Percentiles rank a stretch among this genome's conserved stretches.
Evolutionary conservation across 2,329 filamentous ascomycete species (phyloP).

Genomic region (Penicillium fuscoglaucum): DNA sequence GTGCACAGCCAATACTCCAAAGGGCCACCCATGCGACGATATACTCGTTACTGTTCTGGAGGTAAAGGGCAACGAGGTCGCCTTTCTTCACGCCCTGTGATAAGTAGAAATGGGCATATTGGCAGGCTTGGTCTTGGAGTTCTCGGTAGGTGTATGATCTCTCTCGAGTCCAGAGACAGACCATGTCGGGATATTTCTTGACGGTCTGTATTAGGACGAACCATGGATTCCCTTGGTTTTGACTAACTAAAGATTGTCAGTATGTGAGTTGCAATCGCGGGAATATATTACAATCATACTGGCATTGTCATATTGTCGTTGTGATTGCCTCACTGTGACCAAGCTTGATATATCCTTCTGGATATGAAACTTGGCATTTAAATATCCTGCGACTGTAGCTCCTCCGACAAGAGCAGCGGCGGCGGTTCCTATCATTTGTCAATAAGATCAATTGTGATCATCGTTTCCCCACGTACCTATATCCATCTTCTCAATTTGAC

Average conservation of each 20-base stretch:
- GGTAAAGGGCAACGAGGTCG: slow-evolving; percentile 65
- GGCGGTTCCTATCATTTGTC: slow-evolving; percentile 21
- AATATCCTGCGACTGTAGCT: slow-evolving; percentile 34
- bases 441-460: background rate
- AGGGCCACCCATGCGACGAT: slow-evolving; percentile 65
- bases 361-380: slow-evolving; percentile 68
- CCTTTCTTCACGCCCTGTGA: slow-evolving; percentile 58
- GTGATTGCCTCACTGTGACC: slow-evolving; percentile 43
- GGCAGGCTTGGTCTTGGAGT: slow-evolving; percentile 56
- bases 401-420: slow-evolving; percentile 31
- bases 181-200: slow-evolving; percentile 52
- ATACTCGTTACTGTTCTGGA: slow-evolving; percentile 68
- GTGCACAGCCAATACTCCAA: slow-evolving; percentile 66
- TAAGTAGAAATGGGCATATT: slow-evolving; percentile 64
- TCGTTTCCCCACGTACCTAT: slow-evolving; percentile 3
- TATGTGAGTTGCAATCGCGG: background rate
- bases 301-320: slow-evolving; percentile 51
- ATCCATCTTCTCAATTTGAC: slow-evolving; percentile 10
- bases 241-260: slow-evolving; percentile 42
- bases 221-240: slow-evolving; percentile 61
- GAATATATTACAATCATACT: slow-evolving; percentile 38
- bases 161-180: slow-evolving; percentile 67
- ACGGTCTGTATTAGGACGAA: slow-evolving; percentile 64
- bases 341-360: slow-evolving; percentile 59
- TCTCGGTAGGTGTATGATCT: slow-evolving; percentile 62